Evolutionary conservation across 768 basidiomycete genomes (phyloP), one percentile per base, ranked within the genome.

Genomic region (Suillus subluteus): DNA sequence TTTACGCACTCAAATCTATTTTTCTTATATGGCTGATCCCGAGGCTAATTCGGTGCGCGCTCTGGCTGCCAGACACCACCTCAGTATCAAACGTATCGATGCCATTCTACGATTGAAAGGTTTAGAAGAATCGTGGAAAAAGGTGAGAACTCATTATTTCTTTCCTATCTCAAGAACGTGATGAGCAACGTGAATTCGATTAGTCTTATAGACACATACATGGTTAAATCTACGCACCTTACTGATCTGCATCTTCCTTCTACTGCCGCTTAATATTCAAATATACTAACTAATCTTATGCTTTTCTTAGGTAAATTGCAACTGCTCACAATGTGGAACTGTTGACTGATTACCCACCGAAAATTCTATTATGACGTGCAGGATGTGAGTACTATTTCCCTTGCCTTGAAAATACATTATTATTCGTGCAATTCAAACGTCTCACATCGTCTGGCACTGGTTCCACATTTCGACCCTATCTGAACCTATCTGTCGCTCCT

Each of bases 201-300:
- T 96, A 96, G 94, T 96, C 93, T 94, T 94, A 78, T 90, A 94
- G 94, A 94, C 90, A 73, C 68, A 69, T 68, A 76, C 79, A 86
- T 92, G 92, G 91, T 93, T 92, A 87, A 81, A 87, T 74, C 75
- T 71, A 67, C n/a, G 44, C 23, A 56, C 63, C 59, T 40, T 62
- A 66, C 75, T 78, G 75, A 78, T 3, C 59, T 66, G 6, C 18
- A 32, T 37, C 40, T 64, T 38, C n/a, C 30, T 66, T 46, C 23
- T 30, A 11, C 8, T 48, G 16, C 35, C 4, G 2, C n/a, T 35
- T 40, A 11, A 15, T 32, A 16, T 62, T 58, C 11, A 35, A 23
- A n/a, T 3, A 21, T 62, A 37, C 67, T 68, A 21, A 68, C 11
- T 35, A 23, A 15, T 35, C 41, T 37, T 32, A 12, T n/a, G 48